A percentile compares a stretch with the other conserved stretches of the same genome.
phyloP scores from a whole-genome alignment of 768 basidiomycete genomes.

The Trametes cinnabarina region DNA sequence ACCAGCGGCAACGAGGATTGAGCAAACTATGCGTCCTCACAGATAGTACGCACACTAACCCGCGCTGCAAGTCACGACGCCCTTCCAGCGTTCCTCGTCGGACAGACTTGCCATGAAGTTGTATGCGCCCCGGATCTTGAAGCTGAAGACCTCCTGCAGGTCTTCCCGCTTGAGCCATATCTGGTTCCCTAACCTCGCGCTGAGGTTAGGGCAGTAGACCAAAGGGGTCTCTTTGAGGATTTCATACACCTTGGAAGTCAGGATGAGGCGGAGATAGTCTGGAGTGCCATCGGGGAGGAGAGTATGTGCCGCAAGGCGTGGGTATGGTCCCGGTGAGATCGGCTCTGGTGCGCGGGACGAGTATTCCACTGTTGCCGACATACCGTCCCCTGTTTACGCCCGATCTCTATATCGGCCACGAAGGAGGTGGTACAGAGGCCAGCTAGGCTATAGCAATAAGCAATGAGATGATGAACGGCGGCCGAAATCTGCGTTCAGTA shows the following conservation, averaged over 20 bases:
- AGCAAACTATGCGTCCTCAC: not conserved
- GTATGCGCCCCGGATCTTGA: slow-evolving; percentile 98
- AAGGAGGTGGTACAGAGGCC: not conserved
- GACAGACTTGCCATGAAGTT: slow-evolving; percentile 93
- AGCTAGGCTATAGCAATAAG: not conserved
- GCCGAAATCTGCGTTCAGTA: not conserved
- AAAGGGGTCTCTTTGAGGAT: slow-evolving; percentile 88
- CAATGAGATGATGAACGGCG: not conserved
- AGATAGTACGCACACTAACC: slow-evolving; percentile 69
- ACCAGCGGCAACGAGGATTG: slow-evolving; percentile 13
- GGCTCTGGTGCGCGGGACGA: slow-evolving; percentile 68
- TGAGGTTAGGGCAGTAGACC: slow-evolving; percentile 82
- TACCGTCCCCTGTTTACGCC: not conserved
- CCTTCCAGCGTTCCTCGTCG: slow-evolving; percentile 93
- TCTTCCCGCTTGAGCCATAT: slow-evolving; percentile 98
- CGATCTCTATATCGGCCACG: not conserved
- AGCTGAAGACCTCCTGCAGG: slow-evolving; percentile 95
- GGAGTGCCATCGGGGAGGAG: slow-evolving; percentile 67
- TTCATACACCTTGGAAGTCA: slow-evolving; percentile 89
- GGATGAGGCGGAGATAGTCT: slow-evolving; percentile 85
- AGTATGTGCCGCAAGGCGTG: slow-evolving; percentile 64
- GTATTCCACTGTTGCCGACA: slow-evolving; percentile 59
- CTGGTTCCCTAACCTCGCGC: slow-evolving; percentile 83
- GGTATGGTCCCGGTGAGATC: slow-evolving; percentile 44
- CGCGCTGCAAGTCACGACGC: slow-evolving; percentile 96